Evolutionary conservation across 2,329 filamentous ascomycete species (phyloP).

Genomic region (Sodiomyces alkalinus): DNA sequence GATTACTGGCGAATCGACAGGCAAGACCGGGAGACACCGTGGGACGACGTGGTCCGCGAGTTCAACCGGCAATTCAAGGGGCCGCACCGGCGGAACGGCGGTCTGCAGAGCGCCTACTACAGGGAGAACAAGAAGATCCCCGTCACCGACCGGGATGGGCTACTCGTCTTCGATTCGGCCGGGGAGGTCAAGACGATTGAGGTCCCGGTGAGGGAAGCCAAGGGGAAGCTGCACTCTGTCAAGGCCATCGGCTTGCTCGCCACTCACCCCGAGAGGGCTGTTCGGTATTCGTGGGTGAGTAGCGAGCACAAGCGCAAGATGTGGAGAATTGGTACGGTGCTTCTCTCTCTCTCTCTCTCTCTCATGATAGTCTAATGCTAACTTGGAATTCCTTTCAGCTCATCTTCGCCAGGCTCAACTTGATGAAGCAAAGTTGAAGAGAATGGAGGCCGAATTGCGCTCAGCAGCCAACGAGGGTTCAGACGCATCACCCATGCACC

Average conservation of each 20-base stretch:
- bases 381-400: no score
- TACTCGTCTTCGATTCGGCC: conserved; percentile 8
- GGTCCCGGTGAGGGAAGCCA: conserved; percentile 9
- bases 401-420: no score
- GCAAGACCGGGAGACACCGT: conserved; percentile 8
- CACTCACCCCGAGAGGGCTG: conserved; percentile 18
- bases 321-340: conserved; percentile 13
- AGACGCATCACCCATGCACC: no score
- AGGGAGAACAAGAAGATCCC: conserved; percentile 10
- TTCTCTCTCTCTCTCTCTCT: no score
- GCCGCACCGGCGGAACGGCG: conserved; percentile 7
- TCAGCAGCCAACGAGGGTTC: no score
- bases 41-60: conserved; percentile 9
- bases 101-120: conserved; percentile 8
- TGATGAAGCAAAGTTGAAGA: no score
- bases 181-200: conserved; percentile 8
- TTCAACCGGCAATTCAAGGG: conserved; percentile 8
- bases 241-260: conserved; percentile 13
- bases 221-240: conserved; percentile 9
- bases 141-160: conserved; percentile 6
- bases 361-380: no score
- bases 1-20: conserved; percentile 9
- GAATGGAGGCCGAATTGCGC: no score
- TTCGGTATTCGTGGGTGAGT: conserved; percentile 17
- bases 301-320: conserved; percentile 11